Evolutionary conservation across 257 asterid genomes (phyloP).

Genomic region (Mentha longifolia): DNA sequence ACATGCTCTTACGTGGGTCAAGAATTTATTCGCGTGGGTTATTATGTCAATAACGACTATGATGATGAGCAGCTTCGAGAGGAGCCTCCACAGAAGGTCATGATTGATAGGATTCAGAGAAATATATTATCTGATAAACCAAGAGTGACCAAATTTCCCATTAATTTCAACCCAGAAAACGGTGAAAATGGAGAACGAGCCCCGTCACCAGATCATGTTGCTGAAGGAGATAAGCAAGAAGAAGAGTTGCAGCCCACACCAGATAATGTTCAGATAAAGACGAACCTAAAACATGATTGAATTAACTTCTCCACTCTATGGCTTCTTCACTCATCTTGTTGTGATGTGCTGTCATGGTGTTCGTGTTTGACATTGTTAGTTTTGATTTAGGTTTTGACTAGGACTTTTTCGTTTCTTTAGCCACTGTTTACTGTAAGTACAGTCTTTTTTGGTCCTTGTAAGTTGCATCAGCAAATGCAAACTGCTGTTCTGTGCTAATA

Average conservation of each 20-base stretch:
- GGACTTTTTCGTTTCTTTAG: slow-evolving; percentile 21
- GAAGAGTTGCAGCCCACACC: slow-evolving; percentile 50
- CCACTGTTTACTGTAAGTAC: slow-evolving; percentile 20
- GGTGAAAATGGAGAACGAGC: slow-evolving; percentile 66
- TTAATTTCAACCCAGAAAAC: slow-evolving; percentile 77
- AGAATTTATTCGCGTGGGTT: slow-evolving; percentile 93
- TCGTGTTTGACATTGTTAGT: slow-evolving; percentile 20
- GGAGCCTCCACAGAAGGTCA: slow-evolving; percentile 86
- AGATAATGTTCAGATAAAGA: slow-evolving; percentile 44
- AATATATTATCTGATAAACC: slow-evolving; percentile 88
- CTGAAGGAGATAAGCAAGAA: slow-evolving; percentile 56
- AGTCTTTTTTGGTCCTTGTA: slow-evolving; percentile 20
- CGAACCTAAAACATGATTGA: slow-evolving; percentile 35
- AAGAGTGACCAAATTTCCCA: slow-evolving; percentile 92
- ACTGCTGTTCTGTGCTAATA: slow-evolving; percentile 4
- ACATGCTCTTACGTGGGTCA: slow-evolving; percentile 95
- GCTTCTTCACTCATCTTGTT: slow-evolving; percentile 3
- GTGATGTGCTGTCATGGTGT: slow-evolving; percentile 28
- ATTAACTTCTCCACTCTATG: slow-evolving; percentile 8
- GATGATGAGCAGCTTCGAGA: slow-evolving; percentile 80
- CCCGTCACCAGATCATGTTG: slow-evolving; percentile 55
- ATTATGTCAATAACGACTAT: slow-evolving; percentile 92
- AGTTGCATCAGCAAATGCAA: background rate
- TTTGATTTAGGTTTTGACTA: slow-evolving; percentile 29
- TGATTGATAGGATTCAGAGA: slow-evolving; percentile 83